Evolutionary conservation across 139 green algal genomes (phyloP), one percentile per base, ranked within the genome.

Genomic region (Zygnema circumcarinatum): DNA sequence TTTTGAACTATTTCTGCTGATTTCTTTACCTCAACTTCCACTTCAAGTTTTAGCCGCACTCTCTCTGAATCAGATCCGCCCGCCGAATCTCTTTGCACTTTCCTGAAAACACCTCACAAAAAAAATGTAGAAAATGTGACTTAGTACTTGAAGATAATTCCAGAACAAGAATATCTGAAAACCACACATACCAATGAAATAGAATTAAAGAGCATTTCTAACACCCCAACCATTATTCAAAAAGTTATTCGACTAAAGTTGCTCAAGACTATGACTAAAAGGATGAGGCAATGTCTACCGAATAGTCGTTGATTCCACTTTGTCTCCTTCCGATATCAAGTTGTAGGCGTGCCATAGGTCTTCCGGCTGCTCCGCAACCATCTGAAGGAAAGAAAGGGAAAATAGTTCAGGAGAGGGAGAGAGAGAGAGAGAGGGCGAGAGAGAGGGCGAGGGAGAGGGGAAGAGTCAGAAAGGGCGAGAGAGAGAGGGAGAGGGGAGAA

Each of bases 281-380:
- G n/a, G n/a, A n/a, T n/a, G n/a, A n/a, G n/a, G n/a, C n/a, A n/a
- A n/a, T n/a, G n/a, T n/a, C n/a, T n/a, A 87, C 83, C 85, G 74
- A 69, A 90, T n/a, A 36, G 86, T 90, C 29, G 80, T 90, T n/a
- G 41, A 38, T 20, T 38, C 31, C 33, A 90, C 86, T 38, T 36
- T 41, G 40, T 91, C 87, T 16, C 69, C 83, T 22, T 39, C 83
- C 32, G 38, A 25, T 38, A 91, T 85, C 62, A 91, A 75, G 41
- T 91, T 91, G 83, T 91, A 91, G n/a, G 83, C 83, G 41, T 91
- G 87, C 87, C 87, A 91, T 38, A 91, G 62, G 35, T 91, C 87
- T 32, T 91, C 87, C 32, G 38, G 35, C n/a, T 76, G 22, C 35
- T 91, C 87, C 0, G 87, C 41, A 35, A 90, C 54, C 33, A 90